Evolutionary conservation across 176 grass and related monocot species (phyloP).

Genomic region (Triticum urartu): DNA sequence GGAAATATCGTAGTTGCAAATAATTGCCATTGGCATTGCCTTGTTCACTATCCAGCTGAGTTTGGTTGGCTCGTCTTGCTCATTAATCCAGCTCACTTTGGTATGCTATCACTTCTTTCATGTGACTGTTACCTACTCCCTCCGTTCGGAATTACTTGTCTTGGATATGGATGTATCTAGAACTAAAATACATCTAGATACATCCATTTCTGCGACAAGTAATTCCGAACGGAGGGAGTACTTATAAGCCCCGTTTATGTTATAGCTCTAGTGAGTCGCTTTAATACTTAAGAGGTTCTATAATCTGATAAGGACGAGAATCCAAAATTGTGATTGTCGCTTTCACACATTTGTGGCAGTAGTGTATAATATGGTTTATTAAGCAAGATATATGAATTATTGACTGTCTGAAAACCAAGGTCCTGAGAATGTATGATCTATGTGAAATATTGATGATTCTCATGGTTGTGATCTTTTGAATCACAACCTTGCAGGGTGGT

Average conservation of each 20-base stretch:
- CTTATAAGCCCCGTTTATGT: background rate
- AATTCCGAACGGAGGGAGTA: no score
- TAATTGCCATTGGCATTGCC: background rate
- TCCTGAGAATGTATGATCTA: background rate
- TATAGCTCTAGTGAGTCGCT: background rate
- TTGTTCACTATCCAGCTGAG: background rate
- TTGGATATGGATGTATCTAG: no score
- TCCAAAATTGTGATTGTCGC: background rate
- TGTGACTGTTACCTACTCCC: background rate
- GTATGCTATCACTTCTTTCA: background rate
- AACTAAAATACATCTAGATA: no score
- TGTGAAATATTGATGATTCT: constrained; percentile 2
- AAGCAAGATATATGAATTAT: background rate
- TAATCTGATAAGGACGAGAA: background rate
- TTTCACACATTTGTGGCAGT: background rate
- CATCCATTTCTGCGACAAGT: no score
- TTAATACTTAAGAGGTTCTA: background rate
- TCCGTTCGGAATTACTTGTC: no score
- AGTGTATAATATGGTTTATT: background rate
- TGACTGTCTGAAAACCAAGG: background rate
- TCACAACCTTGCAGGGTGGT: constrained; percentile 50
- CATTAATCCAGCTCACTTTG: background rate
- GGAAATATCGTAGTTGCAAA: background rate
- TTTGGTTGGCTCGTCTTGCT: background rate
- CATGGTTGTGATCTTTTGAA: constrained; percentile 8